Evolutionary conservation across 2,329 filamentous ascomycete genomes (phyloP).

Genomic region (Apiospora hydei): DNA sequence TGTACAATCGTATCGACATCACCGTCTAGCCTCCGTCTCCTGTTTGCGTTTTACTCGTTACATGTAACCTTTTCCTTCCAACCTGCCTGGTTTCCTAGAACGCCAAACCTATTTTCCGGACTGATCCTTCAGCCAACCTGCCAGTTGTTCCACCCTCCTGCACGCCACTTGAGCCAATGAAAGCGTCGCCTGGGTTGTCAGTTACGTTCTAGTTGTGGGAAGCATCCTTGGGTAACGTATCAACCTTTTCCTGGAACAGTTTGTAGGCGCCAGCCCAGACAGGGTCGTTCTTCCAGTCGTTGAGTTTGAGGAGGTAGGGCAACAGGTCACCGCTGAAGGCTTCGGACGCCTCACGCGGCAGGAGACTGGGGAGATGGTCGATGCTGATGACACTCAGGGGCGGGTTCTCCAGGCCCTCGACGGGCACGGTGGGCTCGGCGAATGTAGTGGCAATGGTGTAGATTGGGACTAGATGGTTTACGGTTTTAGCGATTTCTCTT

Average conservation of each 20-base stretch:
- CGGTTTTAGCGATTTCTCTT: slow-evolving; percentile 22
- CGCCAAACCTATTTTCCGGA: slow-evolving; percentile 6
- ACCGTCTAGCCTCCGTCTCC: background rate
- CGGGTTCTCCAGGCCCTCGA: slow-evolving; percentile 65
- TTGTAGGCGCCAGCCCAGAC: slow-evolving; percentile 90
- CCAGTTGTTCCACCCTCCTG: slow-evolving; percentile 11
- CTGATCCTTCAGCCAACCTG: slow-evolving; percentile 8
- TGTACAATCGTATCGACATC: background rate
- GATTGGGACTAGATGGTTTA: slow-evolving; percentile 67
- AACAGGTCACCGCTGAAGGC: slow-evolving; percentile 81
- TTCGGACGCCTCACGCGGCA: slow-evolving; percentile 87
- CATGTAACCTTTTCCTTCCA: background rate
- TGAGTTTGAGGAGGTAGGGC: slow-evolving; percentile 78
- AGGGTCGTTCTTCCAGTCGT: slow-evolving; percentile 73
- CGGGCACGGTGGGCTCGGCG: slow-evolving; percentile 82
- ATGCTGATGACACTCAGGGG: slow-evolving; percentile 84
- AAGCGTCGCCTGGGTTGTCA: slow-evolving; percentile 16
- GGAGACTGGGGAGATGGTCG: slow-evolving; percentile 82
- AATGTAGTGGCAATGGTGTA: slow-evolving; percentile 89
- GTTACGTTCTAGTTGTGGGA: slow-evolving; percentile 20
- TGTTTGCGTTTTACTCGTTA: background rate
- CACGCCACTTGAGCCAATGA: background rate
- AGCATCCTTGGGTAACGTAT: slow-evolving; percentile 63
- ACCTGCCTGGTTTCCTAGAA: background rate
- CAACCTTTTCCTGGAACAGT: slow-evolving; percentile 84